A percentile compares a stretch with the other conserved stretches of the same genome.
Conservation (phyloP, 23 red algal genomes). For the Pyropia haitanensis region DNA sequence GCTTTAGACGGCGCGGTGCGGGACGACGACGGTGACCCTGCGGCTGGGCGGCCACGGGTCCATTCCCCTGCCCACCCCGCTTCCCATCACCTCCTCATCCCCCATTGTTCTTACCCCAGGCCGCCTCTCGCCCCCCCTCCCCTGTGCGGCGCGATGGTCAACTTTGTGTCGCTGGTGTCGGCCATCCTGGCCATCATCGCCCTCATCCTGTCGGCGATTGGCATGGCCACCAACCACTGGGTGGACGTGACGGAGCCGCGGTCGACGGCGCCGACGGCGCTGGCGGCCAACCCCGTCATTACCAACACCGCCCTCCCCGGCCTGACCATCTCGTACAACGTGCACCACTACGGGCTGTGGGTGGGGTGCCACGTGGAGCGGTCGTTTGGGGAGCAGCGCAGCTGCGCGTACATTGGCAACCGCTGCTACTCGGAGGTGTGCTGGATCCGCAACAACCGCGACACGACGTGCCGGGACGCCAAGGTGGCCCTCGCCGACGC, state of each 20-base stretch:
- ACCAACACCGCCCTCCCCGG: too few species aligned
- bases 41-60: too few species aligned
- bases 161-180: too few species aligned
- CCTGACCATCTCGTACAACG: constrained; percentile 34
- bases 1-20: too few species aligned
- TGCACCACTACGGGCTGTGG: constrained; percentile 47
- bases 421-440: constrained; percentile 53
- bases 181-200: constrained; percentile 34
- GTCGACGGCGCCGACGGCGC: too few species aligned
- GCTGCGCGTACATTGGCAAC: constrained; percentile 51
- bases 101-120: too few species aligned
- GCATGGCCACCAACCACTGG: constrained; percentile 52
- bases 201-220: constrained; percentile 42
- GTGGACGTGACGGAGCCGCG: constrained; percentile 8
- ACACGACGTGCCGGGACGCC: constrained; percentile 29
- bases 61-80: too few species aligned
- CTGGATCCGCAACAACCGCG: constrained; percentile 39
- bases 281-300: too few species aligned
- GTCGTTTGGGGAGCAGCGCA: constrained; percentile 10
- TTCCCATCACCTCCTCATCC: too few species aligned
- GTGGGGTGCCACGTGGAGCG: constrained; percentile 56
- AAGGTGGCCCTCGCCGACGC: constrained; percentile 6
- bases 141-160: too few species aligned
- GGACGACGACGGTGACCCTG: too few species aligned
- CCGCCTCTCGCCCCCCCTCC: too few species aligned